Base-by-base conservation (phyloP, 352 stramenopile genomes). In the Phytopythium helicoides region DNA sequence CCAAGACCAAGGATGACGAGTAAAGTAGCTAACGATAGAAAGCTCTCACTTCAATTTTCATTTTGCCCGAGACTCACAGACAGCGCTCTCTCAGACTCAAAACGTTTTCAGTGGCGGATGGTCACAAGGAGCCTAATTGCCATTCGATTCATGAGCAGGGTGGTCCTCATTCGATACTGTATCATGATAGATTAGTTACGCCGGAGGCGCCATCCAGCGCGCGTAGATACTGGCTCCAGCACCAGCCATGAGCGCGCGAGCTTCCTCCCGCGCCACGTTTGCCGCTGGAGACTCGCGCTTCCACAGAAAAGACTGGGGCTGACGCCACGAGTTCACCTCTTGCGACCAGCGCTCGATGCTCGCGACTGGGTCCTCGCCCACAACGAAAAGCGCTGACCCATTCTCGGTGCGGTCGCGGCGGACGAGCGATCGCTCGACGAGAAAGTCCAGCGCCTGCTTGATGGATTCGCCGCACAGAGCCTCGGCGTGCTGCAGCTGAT, bases 401-500 rank as follows among this genome's bases (percentile, higher is more conserved):
- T 81, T 58, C 9, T 39, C 23, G 9, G 66, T 63, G 18, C 60
- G 48, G 50, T 64, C 63, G 37, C 62, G 76, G 14, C 54, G 48
- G 22, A 90, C 52, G 15, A 85, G 48, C 4, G 47, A 54, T n/a
- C 49, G 62, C 51, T 87, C 76, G 14, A 76, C 49, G 6, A 88
- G 58, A 40, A 83, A 91, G 33, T 87, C 81, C 7, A 89, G 58
- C 44, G 78, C 68, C 52, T 91, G 78, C 55, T 89, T 89, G 34
- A 91, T 78, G 35, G 73, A 89, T 58, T 91, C 81, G 39, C 72
- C 86, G 57, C 81, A 91, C 5, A 91, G 70, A 21, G 81, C 73
- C 38, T 91, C 81, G 8, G 78, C 76, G n/a, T 89, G 74, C 12
- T 42, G 48, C 21, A 91, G 58, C 25, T 72, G 40, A 34, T 71